Conservation (phyloP, 225 moss, liverwort and hornwort species). For the Marchantia polymorpha region DNA sequence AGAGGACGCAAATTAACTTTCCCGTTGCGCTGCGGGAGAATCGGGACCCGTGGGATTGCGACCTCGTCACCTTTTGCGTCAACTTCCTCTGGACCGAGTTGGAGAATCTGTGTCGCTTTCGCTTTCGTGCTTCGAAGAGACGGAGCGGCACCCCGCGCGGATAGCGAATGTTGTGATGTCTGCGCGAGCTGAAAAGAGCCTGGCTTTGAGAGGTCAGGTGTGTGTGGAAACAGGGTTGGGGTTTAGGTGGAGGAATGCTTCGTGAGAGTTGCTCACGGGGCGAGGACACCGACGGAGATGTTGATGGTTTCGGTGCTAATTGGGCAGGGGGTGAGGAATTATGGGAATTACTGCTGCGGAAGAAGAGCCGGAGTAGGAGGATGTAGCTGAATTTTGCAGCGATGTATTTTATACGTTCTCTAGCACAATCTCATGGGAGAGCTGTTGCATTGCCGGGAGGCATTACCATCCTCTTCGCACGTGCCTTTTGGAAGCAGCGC, state of each 20-base stretch:
- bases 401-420: slow-evolving; percentile 25
- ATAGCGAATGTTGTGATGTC: neutral
- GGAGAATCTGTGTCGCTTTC: neutral
- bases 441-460: slow-evolving; percentile 33
- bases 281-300: neutral
- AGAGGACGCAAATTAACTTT: neutral
- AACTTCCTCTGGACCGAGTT: neutral
- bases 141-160: neutral
- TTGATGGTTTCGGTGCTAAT: neutral
- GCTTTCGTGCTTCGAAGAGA: neutral
- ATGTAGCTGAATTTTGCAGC: slow-evolving; percentile 25
- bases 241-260: neutral
- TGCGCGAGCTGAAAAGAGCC: neutral
- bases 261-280: neutral
- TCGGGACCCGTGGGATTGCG: neutral
- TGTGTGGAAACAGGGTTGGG: neutral
- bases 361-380: neutral
- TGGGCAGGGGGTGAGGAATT: neutral
- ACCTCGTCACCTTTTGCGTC: neutral
- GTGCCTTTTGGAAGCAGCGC: neutral
- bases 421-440: slow-evolving; percentile 36
- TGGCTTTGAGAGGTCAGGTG: neutral
- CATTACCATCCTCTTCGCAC: slow-evolving; percentile 15
- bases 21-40: neutral
- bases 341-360: neutral